Evolutionary conservation across 345 rosid species (phyloP).

Genomic region (Corymbia maculata): DNA sequence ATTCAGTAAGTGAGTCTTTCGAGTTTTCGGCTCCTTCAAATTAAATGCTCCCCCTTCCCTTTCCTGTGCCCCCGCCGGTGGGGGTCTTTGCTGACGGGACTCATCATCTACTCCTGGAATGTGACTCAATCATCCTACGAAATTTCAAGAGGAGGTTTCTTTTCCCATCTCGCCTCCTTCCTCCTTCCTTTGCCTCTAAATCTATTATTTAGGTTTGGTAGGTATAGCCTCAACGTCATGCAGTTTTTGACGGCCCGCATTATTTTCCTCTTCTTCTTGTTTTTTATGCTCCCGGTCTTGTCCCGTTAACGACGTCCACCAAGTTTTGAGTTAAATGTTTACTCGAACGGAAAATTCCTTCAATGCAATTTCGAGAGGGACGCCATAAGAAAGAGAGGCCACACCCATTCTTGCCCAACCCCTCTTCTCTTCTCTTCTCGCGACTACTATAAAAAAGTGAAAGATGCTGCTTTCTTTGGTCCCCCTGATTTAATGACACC

Average conservation of each 20-base stretch:
- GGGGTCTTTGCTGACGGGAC: too few species aligned
- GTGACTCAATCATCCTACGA: rapidly evolving
- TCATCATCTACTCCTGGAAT: neutral
- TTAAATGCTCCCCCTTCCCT: neutral
- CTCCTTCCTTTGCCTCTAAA: too few species aligned
- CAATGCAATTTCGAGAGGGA: neutral
- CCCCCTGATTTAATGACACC: neutral
- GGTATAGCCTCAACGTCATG: too few species aligned
- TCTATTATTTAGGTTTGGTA: too few species aligned
- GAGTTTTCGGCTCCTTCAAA: neutral
- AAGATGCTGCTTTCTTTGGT: neutral
- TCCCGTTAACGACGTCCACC: neutral
- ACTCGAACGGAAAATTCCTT: neutral
- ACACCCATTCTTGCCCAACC: neutral
- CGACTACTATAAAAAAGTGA: too few species aligned
- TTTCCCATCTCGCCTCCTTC: too few species aligned
- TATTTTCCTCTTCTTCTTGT: too few species aligned
- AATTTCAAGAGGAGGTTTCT: neutral
- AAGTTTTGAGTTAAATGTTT: neutral
- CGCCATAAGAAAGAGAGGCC: neutral
- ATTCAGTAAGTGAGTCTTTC: neutral
- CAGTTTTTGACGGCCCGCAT: neutral
- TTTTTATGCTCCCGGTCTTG: neutral
- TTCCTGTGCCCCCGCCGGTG: too few species aligned
- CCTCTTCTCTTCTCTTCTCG: too few species aligned